A percentile compares a stretch with the other conserved stretches of the same genome.
phyloP scores from a whole-genome alignment of 192 early-diverging fungal genomes.

The Coemansia nantahalensis region DNA sequence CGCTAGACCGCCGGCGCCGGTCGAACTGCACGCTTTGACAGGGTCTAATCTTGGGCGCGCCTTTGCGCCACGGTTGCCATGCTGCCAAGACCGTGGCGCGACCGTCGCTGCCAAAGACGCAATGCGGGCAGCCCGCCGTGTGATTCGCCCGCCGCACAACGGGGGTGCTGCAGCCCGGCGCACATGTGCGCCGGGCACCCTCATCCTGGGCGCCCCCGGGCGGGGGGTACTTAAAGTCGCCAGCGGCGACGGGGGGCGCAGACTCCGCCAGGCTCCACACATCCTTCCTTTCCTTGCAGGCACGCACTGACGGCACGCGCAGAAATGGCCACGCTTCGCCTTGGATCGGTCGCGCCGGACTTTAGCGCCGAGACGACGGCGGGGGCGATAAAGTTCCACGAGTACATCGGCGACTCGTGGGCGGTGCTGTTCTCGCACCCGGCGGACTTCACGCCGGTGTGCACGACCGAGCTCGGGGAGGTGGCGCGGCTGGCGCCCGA shows the following conservation, averaged over 20 bases:
- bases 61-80: too few relatives aligned
- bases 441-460: slow-evolving; percentile 94
- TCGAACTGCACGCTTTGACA: too few relatives aligned
- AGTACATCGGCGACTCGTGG: slow-evolving; percentile 83
- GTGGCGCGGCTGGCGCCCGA: slow-evolving; percentile 79
- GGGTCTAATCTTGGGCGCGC: too few relatives aligned
- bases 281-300: too few relatives aligned
- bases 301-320: too few relatives aligned
- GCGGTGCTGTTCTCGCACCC: slow-evolving; percentile 98
- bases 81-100: too few relatives aligned
- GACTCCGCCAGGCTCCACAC: too few relatives aligned
- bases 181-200: too few relatives aligned
- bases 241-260: too few relatives aligned
- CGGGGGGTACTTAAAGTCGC: too few relatives aligned
- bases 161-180: neutral
- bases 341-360: slow-evolving; percentile 64
- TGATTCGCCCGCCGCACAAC: neutral
- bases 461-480: slow-evolving; percentile 94
- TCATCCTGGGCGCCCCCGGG: too few relatives aligned
- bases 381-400: slow-evolving; percentile 90
- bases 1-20: too few relatives aligned
- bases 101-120: neutral
- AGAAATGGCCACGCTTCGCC: slow-evolving; percentile 56
- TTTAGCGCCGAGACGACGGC: slow-evolving; percentile 85
- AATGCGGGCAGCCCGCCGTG: neutral